These are phyloP conservation scores for Shiraia bambusicola DNA, from an alignment of 2,329 filamentous ascomycete species.

Conservation along the genomic window DNA sequence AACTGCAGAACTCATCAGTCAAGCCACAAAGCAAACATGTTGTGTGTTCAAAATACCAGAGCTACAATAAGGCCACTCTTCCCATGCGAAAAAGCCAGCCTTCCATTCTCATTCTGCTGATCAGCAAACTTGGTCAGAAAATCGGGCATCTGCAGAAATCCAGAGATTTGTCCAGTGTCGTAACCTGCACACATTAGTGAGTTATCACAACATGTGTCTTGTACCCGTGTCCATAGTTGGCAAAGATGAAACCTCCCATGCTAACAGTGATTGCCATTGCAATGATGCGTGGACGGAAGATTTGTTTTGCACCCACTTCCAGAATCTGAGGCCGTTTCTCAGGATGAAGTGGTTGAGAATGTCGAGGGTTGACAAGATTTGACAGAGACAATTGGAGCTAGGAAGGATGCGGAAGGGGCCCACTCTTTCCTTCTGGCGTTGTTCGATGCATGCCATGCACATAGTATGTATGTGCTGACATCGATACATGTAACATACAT, in stretches of 20 bases:
- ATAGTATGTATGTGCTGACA: too few relatives aligned
- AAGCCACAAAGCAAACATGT: not conserved
- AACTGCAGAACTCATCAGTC: conserved; percentile 42
- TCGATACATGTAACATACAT: too few relatives aligned
- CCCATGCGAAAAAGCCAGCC: conserved; percentile 31
- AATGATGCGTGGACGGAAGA: conserved; percentile 35
- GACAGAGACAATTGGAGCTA: too few relatives aligned
- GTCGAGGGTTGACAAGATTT: too few relatives aligned
- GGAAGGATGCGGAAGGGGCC: too few relatives aligned
- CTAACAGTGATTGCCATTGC: conserved; percentile 38
- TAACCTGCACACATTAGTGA: conserved; percentile 31
- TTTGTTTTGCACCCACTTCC: conserved; percentile 24
- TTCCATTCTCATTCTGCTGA: conserved; percentile 21
- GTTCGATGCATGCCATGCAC: too few relatives aligned
- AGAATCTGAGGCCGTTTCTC: conserved; percentile 35
- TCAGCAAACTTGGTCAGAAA: conserved; percentile 37
- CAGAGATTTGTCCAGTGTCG: conserved; percentile 40
- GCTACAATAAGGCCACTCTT: conserved; percentile 40
- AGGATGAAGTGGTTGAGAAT: conserved; percentile 20
- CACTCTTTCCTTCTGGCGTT: too few relatives aligned
- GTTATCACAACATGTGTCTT: not conserved
- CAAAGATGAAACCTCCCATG: conserved; percentile 37
- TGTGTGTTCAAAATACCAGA: conserved; percentile 21
- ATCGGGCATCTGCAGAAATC: conserved; percentile 42
- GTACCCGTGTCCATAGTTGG: not conserved